Evolutionary conservation across 148 eudicot species (phyloP).

Genomic region (Cornus controversa): DNA sequence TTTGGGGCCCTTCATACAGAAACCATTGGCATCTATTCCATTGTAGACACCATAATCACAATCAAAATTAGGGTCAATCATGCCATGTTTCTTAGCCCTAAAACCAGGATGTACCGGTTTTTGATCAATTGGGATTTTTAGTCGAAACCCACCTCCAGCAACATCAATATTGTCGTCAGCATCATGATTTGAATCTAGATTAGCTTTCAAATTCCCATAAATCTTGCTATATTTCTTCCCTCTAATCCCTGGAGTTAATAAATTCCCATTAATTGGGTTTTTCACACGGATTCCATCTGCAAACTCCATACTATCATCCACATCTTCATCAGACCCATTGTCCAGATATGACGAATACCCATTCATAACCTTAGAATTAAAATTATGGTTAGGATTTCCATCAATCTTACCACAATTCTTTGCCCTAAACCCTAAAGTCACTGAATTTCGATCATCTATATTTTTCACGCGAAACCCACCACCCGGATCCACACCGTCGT

Average conservation of each 20-base stretch:
- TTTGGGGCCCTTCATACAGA: conserved; percentile 12
- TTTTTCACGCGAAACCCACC: conserved; percentile 23
- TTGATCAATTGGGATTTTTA: conserved; percentile 9
- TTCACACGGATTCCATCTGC: conserved; percentile 6
- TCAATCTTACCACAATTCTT: conserved; percentile 18
- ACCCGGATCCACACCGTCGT: conserved; percentile 6
- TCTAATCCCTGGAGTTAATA: conserved; percentile 16
- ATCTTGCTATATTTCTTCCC: conserved; percentile 17
- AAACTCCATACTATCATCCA: conserved; percentile 8
- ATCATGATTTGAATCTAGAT: conserved; percentile 1
- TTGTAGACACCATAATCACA: conserved; percentile 7
- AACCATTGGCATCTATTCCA: conserved; percentile 11
- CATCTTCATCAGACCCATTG: conserved; percentile 23
- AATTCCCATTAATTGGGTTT: too few species aligned
- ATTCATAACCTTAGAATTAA: conserved; percentile 15
- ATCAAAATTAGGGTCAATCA: neutral
- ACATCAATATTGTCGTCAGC: conserved; percentile 13
- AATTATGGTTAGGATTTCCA: conserved; percentile 17
- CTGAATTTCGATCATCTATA: conserved; percentile 16
- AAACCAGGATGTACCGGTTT: neutral
- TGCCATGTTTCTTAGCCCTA: conserved; percentile 8
- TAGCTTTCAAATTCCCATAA: conserved; percentile 4
- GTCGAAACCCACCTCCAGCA: conserved; percentile 16
- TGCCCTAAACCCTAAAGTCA: conserved; percentile 19
- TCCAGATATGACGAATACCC: conserved; percentile 18